Evolutionary conservation across 192 early-diverging fungal genomes (phyloP), one percentile per base, ranked within the genome.

Genomic region (Allomyces macrogynus): DNA sequence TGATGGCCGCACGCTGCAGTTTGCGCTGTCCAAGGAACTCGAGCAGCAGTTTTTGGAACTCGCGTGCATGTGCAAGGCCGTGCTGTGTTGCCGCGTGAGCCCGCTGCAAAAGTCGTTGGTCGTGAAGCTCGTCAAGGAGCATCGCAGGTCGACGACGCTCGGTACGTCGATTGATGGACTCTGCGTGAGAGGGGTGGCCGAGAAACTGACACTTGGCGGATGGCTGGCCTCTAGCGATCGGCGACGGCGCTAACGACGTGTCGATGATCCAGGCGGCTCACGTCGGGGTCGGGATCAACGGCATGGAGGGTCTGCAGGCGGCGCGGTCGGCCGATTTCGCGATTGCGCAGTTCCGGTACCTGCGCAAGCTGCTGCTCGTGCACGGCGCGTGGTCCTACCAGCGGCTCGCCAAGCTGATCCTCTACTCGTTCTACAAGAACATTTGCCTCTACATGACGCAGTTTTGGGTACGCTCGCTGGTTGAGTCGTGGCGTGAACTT

Each of bases 181-280:
- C 81, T 81, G 83, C 63, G 76, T 78, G 44, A 65, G 77, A 79
- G 62, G 82, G 78, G 5, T 70, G 83, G n/a, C 72, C 81, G 61
- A 77, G 80, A 1, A 74, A 83, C 26, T 81, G 82, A 23, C 81
- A 83, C 57, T 73, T n/a, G 61, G 80, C 78, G 32, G 4, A 7
- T 40, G 32, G 7, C 8, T 8, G 32, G 32, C 8, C 32, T 8
- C 78, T 99, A 40, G 93, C 95, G 1, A 99, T 99, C 71, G 95
- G 95, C 57, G 95, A 99, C 74, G 95, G 95, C 40, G 95, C 95
- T 26, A 99, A 99, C 70, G 95, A 99, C 71, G 93, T 99, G 0
- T 87, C 86, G 22, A 99, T 99, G 95, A 99, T 99, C 70, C 95
- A 99, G 71, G 95, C 92, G 11, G 94, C 94, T 20, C 92, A 97